phyloP scores from a whole-genome alignment of 352 stramenopile genomes.

The Globisporangium emineosum region DNA sequence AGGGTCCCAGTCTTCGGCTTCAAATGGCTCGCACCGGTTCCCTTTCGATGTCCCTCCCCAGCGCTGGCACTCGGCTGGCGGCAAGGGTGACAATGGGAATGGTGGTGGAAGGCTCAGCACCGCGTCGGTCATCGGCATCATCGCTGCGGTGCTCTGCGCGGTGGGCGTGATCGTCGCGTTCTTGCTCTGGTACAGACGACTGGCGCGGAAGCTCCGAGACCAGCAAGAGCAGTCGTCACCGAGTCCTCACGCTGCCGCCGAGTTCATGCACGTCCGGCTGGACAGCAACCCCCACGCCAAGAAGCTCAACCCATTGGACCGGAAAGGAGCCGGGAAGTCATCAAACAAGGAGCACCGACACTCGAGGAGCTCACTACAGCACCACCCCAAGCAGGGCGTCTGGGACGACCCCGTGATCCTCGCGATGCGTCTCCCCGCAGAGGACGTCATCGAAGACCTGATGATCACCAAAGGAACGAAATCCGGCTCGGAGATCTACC shows the following conservation, averaged over 20 bases:
- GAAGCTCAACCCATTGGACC: neutral
- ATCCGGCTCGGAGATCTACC: conserved; percentile 4
- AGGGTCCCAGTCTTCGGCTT: neutral
- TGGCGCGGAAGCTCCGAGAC: neutral
- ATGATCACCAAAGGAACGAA: neutral
- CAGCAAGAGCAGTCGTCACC: neutral
- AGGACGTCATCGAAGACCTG: neutral
- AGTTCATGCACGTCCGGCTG: neutral
- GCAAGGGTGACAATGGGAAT: neutral
- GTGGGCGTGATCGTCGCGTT: conserved; percentile 20
- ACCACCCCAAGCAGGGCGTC: neutral
- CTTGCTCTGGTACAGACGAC: conserved; percentile 8
- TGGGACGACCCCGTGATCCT: conserved; percentile 12
- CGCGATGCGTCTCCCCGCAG: conserved; percentile 1
- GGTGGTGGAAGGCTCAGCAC: neutral
- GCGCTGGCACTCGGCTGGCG: neutral
- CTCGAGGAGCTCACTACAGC: conserved; percentile 1
- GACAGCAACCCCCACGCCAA: conserved; percentile 5
- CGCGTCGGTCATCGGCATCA: neutral
- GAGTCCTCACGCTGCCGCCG: neutral
- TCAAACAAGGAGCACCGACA: neutral
- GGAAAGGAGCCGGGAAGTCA: neutral
- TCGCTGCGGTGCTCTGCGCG: conserved; percentile 21
- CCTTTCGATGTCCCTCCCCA: neutral
- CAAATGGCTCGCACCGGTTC: neutral